A percentile compares a stretch with the other conserved stretches of the same genome.
Evolutionary conservation across 306 rosid species (phyloP).

Genomic region (Chamaecrista fasciculata): DNA sequence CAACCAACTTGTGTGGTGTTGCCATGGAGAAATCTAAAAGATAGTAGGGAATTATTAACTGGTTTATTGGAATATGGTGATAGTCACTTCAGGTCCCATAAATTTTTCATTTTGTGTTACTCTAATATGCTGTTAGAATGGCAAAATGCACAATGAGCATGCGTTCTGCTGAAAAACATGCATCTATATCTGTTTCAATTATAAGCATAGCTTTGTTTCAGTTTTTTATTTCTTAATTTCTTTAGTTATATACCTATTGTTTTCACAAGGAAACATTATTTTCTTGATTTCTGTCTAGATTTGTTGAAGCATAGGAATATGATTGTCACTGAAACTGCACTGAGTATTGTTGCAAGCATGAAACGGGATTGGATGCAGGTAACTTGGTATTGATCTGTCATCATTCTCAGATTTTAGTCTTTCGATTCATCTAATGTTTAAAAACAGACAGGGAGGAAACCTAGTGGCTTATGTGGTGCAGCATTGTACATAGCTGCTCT

Average conservation of each 20-base stretch:
- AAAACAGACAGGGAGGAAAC: constrained; percentile 87
- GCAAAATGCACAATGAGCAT: background rate
- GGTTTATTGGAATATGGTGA: constrained; percentile 7
- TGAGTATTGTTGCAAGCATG: constrained; percentile 73
- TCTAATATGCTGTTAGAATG: background rate
- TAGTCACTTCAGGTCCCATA: background rate
- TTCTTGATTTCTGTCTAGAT: constrained; percentile 32
- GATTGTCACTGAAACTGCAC: constrained; percentile 65
- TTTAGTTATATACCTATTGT: background rate
- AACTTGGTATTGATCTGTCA: constrained; percentile 19
- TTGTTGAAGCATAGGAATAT: constrained; percentile 46
- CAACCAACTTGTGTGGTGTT: background rate
- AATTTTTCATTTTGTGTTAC: background rate
- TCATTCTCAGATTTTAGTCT: background rate
- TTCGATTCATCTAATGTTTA: constrained; percentile 25
- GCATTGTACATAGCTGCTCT: constrained; percentile 82
- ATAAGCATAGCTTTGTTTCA: background rate
- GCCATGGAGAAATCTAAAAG: background rate
- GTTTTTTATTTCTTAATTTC: too few species aligned
- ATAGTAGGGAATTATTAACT: constrained; percentile 2
- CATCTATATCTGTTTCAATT: background rate
- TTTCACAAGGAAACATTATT: constrained; percentile 14
- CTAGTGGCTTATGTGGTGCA: constrained; percentile 89
- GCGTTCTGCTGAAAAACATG: background rate
- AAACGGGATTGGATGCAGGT: constrained; percentile 98